Percentiles rank a stretch among this genome's conserved stretches.
phyloP scores from a whole-genome alignment of 495 filamentous ascomycete species.

The Hyaloscypha bicolor region DNA sequence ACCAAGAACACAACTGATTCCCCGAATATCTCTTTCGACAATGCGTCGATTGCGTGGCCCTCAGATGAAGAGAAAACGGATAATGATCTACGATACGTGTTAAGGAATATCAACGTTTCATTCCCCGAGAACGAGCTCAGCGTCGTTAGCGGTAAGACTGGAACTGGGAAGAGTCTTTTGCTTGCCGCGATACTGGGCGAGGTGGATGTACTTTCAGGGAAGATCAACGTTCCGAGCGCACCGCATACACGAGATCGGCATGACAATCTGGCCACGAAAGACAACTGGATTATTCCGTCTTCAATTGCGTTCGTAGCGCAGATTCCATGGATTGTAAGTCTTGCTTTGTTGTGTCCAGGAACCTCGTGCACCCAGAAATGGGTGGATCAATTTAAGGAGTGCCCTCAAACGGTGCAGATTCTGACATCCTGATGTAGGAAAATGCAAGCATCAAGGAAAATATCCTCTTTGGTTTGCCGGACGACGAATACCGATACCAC shows the following conservation, averaged over 20 bases:
- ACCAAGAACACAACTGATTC: constrained; percentile 54
- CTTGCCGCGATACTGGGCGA: constrained; percentile 68
- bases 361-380: too few species aligned
- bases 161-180: constrained; percentile 68
- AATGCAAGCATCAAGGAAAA: constrained; percentile 78
- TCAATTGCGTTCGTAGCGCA: constrained; percentile 79
- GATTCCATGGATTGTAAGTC: constrained; percentile 69
- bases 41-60: constrained; percentile 78
- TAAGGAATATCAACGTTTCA: constrained; percentile 62
- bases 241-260: constrained; percentile 48
- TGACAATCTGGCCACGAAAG: constrained; percentile 59
- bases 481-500: constrained; percentile 62
- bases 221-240: constrained; percentile 51
- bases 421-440: constrained; percentile 39
- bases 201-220: constrained; percentile 56
- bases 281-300: constrained; percentile 70
- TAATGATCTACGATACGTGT: constrained; percentile 55
- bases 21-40: constrained; percentile 63
- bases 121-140: constrained; percentile 71
- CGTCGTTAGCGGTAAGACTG: constrained; percentile 70
- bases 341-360: background rate
- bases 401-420: background rate
- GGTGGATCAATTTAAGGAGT: too few species aligned
- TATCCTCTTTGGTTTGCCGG: constrained; percentile 74
- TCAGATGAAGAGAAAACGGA: constrained; percentile 54